phyloP scores from a whole-genome alignment of 371 early-diverging fungal species.

The Mortierella sp. region DNA sequence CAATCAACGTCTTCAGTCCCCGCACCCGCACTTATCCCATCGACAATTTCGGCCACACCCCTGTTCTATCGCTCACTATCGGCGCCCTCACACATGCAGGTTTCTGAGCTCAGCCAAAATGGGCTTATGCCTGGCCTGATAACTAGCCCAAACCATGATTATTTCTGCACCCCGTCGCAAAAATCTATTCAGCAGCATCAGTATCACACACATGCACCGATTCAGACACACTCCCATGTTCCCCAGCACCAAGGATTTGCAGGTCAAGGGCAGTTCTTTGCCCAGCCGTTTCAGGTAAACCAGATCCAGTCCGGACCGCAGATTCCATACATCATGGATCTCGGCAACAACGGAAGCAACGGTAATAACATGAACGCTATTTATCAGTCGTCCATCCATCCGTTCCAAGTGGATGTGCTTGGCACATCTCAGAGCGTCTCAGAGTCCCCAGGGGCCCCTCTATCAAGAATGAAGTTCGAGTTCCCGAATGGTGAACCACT shows the following conservation, averaged over 20 bases:
- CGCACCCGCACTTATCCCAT: not conserved
- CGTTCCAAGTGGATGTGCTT: constrained; percentile 26
- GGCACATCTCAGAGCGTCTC: not conserved
- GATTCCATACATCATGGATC: not conserved
- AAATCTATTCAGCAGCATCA: constrained; percentile 15
- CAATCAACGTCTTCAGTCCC: not conserved
- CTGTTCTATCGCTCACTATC: constrained; percentile 32
- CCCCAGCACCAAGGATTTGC: constrained; percentile 6
- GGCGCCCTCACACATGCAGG: constrained; percentile 30
- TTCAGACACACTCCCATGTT: not conserved
- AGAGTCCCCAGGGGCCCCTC: not conserved
- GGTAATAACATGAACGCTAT: constrained; percentile 5
- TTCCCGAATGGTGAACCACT: constrained; percentile 9
- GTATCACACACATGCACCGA: constrained; percentile 2
- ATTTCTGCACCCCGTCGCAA: not conserved
- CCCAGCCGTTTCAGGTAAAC: constrained; percentile 7
- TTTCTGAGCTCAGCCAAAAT: constrained; percentile 10
- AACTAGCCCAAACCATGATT: not conserved
- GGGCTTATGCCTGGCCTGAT: not conserved
- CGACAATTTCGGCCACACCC: constrained; percentile 10
- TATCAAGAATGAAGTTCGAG: constrained; percentile 9
- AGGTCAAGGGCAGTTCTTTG: not conserved
- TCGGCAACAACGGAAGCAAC: not conserved
- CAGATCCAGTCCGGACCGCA: not conserved
- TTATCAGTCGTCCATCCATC: constrained; percentile 32